phyloP scores from a whole-genome alignment of 768 basidiomycete genomes.

The Lentinus tigrinus region DNA sequence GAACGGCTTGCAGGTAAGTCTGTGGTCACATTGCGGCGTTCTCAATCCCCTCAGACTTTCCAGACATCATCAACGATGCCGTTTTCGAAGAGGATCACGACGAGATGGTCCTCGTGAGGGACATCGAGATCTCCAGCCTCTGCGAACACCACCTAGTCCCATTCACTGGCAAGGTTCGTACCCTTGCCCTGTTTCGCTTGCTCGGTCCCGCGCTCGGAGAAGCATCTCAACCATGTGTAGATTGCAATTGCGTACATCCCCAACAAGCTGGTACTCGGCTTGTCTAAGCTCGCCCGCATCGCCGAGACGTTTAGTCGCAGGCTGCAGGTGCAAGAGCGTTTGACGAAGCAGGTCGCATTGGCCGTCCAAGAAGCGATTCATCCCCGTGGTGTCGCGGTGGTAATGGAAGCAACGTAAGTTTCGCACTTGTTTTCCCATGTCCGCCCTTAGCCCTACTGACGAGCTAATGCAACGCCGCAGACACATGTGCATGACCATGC shows the following conservation, averaged over 20 bases:
- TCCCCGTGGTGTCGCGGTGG: conserved; percentile 96
- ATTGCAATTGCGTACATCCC: conserved; percentile 98
- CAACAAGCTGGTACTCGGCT: conserved; percentile 87
- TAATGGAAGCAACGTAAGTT: conserved; percentile 96
- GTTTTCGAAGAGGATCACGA: conserved; percentile 99
- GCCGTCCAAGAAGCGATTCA: conserved; percentile 99
- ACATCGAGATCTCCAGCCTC: conserved; percentile 95
- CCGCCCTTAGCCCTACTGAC: conserved; percentile 10
- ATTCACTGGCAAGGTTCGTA: conserved; percentile 90
- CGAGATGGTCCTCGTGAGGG: conserved; percentile 97
- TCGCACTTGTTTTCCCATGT: conserved; percentile 3
- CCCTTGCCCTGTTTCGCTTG: background rate
- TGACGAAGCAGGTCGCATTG: conserved; percentile 96
- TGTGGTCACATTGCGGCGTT: conserved; percentile 18
- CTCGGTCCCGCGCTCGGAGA: background rate
- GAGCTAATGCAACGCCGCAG: conserved; percentile 37
- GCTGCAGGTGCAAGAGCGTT: conserved; percentile 94
- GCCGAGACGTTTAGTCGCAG: conserved; percentile 96
- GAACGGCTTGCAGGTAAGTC: conserved; percentile 81
- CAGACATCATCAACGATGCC: conserved; percentile 98
- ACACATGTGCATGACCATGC: conserved; percentile 99
- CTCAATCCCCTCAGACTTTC: conserved; percentile 11
- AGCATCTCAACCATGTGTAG: conserved; percentile 38
- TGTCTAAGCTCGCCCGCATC: conserved; percentile 95
- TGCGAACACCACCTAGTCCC: conserved; percentile 99